Percentiles rank a stretch among this genome's conserved stretches.
Conservation (phyloP, 805 yeast genomes). For the Pichia membranifaciens region DNA sequence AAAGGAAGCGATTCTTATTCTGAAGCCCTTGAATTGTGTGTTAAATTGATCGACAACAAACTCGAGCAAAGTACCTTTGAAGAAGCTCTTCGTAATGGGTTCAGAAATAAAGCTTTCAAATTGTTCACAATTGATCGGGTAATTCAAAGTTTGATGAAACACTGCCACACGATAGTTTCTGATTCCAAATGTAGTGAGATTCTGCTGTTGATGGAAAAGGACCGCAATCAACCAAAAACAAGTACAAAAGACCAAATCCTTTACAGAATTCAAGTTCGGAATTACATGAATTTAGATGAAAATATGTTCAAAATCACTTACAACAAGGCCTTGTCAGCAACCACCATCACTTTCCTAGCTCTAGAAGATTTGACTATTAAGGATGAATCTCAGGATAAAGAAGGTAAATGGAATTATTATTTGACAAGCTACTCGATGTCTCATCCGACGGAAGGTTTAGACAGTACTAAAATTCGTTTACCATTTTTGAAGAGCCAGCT, state of each 20-base stretch:
- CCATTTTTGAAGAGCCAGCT: constrained; percentile 68
- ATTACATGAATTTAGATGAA: constrained; percentile 74
- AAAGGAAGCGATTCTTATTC: constrained; percentile 64
- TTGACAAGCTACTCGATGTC: constrained; percentile 89
- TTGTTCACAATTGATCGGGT: constrained; percentile 91
- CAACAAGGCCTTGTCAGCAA: constrained; percentile 45
- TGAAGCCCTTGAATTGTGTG: constrained; percentile 72
- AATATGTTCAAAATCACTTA: constrained; percentile 86
- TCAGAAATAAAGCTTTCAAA: constrained; percentile 87
- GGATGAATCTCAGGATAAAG: constrained; percentile 49
- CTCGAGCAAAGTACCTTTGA: constrained; percentile 93
- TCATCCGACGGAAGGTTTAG: constrained; percentile 95
- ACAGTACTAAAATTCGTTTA: constrained; percentile 64
- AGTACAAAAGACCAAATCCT: constrained; percentile 83
- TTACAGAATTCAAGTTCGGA: constrained; percentile 82
- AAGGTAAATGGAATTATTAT: constrained; percentile 88
- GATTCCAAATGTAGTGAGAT: constrained; percentile 79
- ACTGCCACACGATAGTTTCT: constrained; percentile 75
- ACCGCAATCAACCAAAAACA: constrained; percentile 57
- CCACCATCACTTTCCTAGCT: constrained; percentile 76
- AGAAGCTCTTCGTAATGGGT: constrained; percentile 91
- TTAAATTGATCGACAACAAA: constrained; percentile 77
- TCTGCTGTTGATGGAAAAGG: constrained; percentile 74
- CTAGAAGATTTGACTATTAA: constrained; percentile 83
- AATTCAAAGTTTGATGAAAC: constrained; percentile 75